Evolutionary conservation across 75 land plant species (phyloP).

Genomic region (Picea glauca): DNA sequence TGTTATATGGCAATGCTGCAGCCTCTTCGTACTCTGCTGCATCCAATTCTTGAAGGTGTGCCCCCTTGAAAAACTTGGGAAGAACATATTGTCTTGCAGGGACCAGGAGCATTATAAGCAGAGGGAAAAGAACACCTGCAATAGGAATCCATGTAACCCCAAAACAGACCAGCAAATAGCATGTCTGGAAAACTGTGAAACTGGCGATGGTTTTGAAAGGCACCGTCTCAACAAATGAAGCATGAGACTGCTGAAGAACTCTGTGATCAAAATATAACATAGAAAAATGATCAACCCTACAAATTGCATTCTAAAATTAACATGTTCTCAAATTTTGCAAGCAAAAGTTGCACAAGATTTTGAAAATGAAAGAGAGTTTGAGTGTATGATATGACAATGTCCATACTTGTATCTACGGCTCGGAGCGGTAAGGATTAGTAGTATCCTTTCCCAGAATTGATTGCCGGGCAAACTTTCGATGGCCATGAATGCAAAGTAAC

Average conservation of each 20-base stretch:
- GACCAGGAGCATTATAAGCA: conserved; percentile 82
- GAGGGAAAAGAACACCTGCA: conserved; percentile 93
- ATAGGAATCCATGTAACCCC: conserved; percentile 94
- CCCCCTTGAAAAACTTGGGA: conserved; percentile 76
- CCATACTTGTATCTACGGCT: conserved; percentile 72
- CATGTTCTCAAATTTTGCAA: background rate
- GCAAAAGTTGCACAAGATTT: background rate
- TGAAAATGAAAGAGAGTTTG: conserved; percentile 12
- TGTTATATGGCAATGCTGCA: conserved; percentile 46
- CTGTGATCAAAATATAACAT: conserved; percentile 26
- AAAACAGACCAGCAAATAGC: conserved; percentile 72
- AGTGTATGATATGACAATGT: background rate
- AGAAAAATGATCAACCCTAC: background rate
- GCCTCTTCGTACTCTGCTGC: conserved; percentile 96
- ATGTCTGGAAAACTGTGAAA: conserved; percentile 84
- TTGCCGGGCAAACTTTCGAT: conserved; percentile 95
- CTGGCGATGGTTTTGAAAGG: conserved; percentile 74
- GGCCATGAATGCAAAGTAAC: conserved; percentile 97
- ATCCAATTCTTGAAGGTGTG: conserved; percentile 86
- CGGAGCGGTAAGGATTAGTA: conserved; percentile 73
- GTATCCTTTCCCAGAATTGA: conserved; percentile 91
- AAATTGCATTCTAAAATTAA: background rate
- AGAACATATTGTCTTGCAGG: conserved; percentile 82
- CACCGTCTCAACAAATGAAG: conserved; percentile 81
- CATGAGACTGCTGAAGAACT: conserved; percentile 68